Conservation (phyloP, 139 green algal species). For the Raphidocelis subcapitata region DNA sequence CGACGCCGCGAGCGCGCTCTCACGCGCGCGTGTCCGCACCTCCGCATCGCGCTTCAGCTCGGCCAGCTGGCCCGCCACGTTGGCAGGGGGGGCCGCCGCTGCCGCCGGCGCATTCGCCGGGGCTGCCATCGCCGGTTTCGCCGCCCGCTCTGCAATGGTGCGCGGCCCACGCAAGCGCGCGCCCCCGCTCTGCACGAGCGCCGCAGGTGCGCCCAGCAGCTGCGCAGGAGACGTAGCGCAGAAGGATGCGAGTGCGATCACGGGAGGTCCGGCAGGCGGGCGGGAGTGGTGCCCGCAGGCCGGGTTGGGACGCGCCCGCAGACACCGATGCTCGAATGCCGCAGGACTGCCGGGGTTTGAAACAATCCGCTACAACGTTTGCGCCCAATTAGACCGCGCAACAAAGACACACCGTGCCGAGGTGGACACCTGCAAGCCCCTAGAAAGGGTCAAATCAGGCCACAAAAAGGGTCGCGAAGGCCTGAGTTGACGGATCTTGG, state of each 20-base stretch:
- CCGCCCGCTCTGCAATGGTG: background rate
- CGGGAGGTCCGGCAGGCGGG: too few species aligned
- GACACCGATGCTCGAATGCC: too few species aligned
- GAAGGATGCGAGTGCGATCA: background rate
- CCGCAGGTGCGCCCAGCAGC: slow-evolving; percentile 12
- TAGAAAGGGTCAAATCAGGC: too few species aligned
- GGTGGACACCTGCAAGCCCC: background rate
- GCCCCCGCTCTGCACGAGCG: slow-evolving; percentile 5
- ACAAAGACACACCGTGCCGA: background rate
- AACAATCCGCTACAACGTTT: too few species aligned
- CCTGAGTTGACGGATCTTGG: too few species aligned
- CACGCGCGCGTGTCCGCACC: background rate
- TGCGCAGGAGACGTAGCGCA: background rate
- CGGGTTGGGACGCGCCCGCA: too few species aligned
- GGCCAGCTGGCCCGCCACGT: slow-evolving; percentile 8
- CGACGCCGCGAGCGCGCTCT: background rate
- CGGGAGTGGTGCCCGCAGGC: too few species aligned
- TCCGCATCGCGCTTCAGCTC: slow-evolving; percentile 18
- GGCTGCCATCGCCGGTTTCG: background rate
- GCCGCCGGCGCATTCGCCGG: background rate
- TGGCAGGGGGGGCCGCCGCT: background rate
- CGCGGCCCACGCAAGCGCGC: background rate
- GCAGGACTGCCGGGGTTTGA: too few species aligned
- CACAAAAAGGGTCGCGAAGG: too few species aligned
- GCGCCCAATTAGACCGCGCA: background rate